A percentile compares a stretch with the other conserved stretches of the same genome.
These are phyloP conservation scores for Nicotiana knightiana DNA, from an alignment of 257 asterid species.

Conservation along the genomic window DNA sequence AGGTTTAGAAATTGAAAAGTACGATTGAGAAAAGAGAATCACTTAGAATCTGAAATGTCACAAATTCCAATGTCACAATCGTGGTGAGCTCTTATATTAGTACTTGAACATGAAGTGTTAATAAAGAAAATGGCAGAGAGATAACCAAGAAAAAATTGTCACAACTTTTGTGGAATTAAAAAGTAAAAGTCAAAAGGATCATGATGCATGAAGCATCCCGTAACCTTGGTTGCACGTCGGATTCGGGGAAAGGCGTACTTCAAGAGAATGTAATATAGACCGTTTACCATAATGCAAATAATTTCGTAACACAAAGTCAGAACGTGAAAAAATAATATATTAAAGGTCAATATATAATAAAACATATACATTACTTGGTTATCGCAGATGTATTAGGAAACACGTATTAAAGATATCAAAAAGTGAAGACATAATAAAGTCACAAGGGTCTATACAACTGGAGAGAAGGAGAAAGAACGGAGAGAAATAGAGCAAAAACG, in stretches of 20 bases:
- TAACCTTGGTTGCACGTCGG: fast-evolving
- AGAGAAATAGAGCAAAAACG: neutral
- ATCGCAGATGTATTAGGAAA: neutral
- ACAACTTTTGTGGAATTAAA: neutral
- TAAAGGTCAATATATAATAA: neutral
- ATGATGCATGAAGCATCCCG: too few relatives aligned
- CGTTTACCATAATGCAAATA: too few relatives aligned
- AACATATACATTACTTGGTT: neutral
- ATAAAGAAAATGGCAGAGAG: neutral
- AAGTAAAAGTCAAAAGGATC: neutral
- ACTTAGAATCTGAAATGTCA: neutral
- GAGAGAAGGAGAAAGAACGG: neutral
- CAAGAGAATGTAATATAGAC: too few relatives aligned
- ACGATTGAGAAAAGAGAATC: neutral
- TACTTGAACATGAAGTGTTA: neutral
- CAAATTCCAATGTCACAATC: neutral
- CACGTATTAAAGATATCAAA: neutral
- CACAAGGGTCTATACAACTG: neutral
- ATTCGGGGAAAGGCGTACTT: fast-evolving
- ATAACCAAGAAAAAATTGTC: neutral
- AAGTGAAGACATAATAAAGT: neutral
- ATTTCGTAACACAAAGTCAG: neutral
- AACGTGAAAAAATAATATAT: neutral
- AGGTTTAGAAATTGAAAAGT: neutral
- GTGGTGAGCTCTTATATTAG: neutral